Evolutionary conservation across 192 early-diverging fungal genomes (phyloP), one percentile per base, ranked within the genome.

Genomic region (Obelidium mucronatum): DNA sequence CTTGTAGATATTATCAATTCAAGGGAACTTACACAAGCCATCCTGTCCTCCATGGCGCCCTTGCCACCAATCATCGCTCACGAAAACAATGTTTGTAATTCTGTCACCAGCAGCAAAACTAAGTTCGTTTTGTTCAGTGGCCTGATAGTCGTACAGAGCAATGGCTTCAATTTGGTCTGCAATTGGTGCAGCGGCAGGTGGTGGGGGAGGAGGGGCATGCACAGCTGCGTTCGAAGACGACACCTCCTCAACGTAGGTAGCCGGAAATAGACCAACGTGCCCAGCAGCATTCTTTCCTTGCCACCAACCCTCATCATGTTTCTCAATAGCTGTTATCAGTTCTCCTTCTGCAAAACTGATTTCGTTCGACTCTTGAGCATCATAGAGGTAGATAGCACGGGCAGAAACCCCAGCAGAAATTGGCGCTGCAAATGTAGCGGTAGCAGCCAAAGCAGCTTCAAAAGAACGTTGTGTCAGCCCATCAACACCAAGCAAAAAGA

Each of bases 231-330:
- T 19, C 3, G 66, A 48, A 8, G 28, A 30, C 15, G 5, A 19
- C 5, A 74, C 37, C 51, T 74, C 72, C 59, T 85, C 79, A 30
- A 85, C 81, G 60, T 85, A 85, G 35, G 85, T 88, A 76, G 86
- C 86, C 30, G 96, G 96, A 84, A 97, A 97, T 40, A 96, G 78
- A 34, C 96, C 96, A 11, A 90, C 83, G 28, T 82, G 76, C 13
- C 94, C 94, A 76, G 93, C 89, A 64, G 92, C 83, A 66, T 90
- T 92, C 34, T 86, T 85, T 63, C 94, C 96, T 48, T 90, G 87
- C 96, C 95, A 97, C 96, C 96, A 98, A 42, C 93, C 95, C 40
- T 94, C 92, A 79, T 94, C 94, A 54, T 94, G 56, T 83, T 94
- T 88, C 22, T 92, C 90, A 48, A 98, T 91, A 30, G 89, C 86